Conservation (phyloP, 331 rosid genomes). For the Stylosanthes scabra region DNA sequence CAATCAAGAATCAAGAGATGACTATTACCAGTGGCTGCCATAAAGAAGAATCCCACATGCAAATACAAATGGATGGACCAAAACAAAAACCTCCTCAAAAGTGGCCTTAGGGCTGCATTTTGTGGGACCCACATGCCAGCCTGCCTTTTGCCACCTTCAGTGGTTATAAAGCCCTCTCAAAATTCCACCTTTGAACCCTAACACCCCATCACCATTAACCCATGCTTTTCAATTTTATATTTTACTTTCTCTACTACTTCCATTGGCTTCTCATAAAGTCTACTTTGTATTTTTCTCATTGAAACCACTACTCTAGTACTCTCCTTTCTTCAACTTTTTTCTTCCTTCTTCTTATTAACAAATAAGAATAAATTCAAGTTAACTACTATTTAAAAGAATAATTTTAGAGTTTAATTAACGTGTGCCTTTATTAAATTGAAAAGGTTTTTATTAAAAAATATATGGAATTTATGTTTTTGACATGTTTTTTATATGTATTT, state of each 20-base stretch:
- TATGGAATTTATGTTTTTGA: too few relatives aligned
- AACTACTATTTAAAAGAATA: too few relatives aligned
- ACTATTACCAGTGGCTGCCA: slow-evolving; percentile 46
- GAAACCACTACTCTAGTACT: too few relatives aligned
- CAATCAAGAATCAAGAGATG: slow-evolving; percentile 18
- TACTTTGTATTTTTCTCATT: neutral
- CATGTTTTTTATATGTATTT: too few relatives aligned
- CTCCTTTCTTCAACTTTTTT: neutral
- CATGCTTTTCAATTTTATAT: slow-evolving; percentile 32
- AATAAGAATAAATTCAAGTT: too few relatives aligned
- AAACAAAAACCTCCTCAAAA: slow-evolving; percentile 41
- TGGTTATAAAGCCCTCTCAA: slow-evolving; percentile 46
- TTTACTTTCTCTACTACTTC: slow-evolving; percentile 18
- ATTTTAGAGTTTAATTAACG: too few relatives aligned
- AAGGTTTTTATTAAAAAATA: too few relatives aligned
- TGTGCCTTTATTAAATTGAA: too few relatives aligned
- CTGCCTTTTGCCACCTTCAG: slow-evolving; percentile 60
- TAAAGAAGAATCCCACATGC: slow-evolving; percentile 45
- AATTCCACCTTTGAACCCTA: slow-evolving; percentile 45
- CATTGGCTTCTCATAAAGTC: slow-evolving; percentile 16
- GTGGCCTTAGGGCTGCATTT: slow-evolving; percentile 18
- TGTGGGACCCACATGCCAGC: slow-evolving; percentile 26
- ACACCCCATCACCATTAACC: slow-evolving; percentile 28
- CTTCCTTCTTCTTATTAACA: too few relatives aligned
- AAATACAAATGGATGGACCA: slow-evolving; percentile 71